Base-by-base conservation (phyloP, 805 yeast species). In the Saturnispora mendoncae region DNA sequence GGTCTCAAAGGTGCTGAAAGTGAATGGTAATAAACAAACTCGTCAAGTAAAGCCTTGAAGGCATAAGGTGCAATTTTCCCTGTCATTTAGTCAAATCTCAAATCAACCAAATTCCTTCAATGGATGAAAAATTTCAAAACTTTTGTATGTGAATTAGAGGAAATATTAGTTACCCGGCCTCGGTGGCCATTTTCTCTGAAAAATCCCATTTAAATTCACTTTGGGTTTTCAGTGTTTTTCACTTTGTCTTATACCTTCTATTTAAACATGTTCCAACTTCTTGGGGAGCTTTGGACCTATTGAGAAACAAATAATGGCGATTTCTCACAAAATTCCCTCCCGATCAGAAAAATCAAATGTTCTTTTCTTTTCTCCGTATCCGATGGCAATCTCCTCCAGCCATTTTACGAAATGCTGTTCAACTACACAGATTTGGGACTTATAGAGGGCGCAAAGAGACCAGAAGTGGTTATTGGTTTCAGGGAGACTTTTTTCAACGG, bases 21-120 rank as follows among this genome's bases (percentile, higher is more conserved):
- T 8, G 55, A 38, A 18, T 48, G 44, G 45, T 38, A 54, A 36
- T 58, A 53, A 15, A 52, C 45, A 28, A 48, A 60, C n/a, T 55
- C 58, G 38, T 60, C 63, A 18, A 60, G 47, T 29, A 54, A 54
- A 18, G 48, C 46, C 35, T 58, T 59, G 36, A 57, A 55, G 12
- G 44, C 39, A 39, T 53, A 55, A 7, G 42, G 36, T 14, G 46
- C 12, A 23, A 24, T 26, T 4, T 17, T 25, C 2, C 30, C 18
- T 5, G 26, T 28, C 29, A 30, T 33, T 29, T 20, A 14, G 28
- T 23, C 26, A 23, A 9, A 9, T 30, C 12, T 17, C n/a, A n/a
- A n/a, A n/a, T 30, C 33, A 6, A 6, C 18, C 15, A 15, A 7
- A 7, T 23, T 23, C 26, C 10, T 23, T 23, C 26, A 23, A 7